Percentiles rank a stretch among this genome's conserved stretches.
Conservation (phyloP, 257 asterid species). For the Ligustrum vulgare region DNA sequence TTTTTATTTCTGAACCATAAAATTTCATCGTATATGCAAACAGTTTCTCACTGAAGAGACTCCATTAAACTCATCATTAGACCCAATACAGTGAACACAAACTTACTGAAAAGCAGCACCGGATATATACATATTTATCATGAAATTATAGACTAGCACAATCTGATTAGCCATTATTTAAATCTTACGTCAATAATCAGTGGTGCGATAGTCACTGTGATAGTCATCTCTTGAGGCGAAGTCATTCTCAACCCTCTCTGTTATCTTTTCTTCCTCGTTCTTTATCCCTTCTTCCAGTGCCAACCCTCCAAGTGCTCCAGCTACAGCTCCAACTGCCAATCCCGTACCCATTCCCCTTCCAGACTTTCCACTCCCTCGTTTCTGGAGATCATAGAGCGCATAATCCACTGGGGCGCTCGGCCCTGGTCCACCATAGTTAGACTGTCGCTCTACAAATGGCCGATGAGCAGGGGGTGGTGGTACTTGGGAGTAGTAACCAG, state of each 20-base stretch:
- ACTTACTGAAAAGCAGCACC: slow-evolving; percentile 18
- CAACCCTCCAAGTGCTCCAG: slow-evolving; percentile 72
- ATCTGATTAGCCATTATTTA: slow-evolving; percentile 20
- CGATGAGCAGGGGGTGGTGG: slow-evolving; percentile 49
- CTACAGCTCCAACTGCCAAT: slow-evolving; percentile 63
- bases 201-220: slow-evolving; percentile 48
- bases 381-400: slow-evolving; percentile 62
- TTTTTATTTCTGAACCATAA: neutral
- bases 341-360: slow-evolving; percentile 60
- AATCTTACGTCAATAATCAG: slow-evolving; percentile 45
- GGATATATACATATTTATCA: slow-evolving; percentile 36
- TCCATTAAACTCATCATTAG: neutral
- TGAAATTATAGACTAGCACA: slow-evolving; percentile 20
- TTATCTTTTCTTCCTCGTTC: slow-evolving; percentile 60
- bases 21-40: neutral
- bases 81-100: neutral
- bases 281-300: slow-evolving; percentile 65
- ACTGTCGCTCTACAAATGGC: slow-evolving; percentile 50
- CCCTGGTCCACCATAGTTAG: slow-evolving; percentile 57
- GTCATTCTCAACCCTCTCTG: slow-evolving; percentile 53
- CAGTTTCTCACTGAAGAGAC: neutral
- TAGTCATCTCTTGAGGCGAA: slow-evolving; percentile 50
- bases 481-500: slow-evolving; percentile 51
- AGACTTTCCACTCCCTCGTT: slow-evolving; percentile 43
- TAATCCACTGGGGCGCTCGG: slow-evolving; percentile 89